A percentile compares a stretch with the other conserved stretches of the same genome.
phyloP scores from a whole-genome alignment of 441 rosid genomes.

The Adansonia grandidieri region DNA sequence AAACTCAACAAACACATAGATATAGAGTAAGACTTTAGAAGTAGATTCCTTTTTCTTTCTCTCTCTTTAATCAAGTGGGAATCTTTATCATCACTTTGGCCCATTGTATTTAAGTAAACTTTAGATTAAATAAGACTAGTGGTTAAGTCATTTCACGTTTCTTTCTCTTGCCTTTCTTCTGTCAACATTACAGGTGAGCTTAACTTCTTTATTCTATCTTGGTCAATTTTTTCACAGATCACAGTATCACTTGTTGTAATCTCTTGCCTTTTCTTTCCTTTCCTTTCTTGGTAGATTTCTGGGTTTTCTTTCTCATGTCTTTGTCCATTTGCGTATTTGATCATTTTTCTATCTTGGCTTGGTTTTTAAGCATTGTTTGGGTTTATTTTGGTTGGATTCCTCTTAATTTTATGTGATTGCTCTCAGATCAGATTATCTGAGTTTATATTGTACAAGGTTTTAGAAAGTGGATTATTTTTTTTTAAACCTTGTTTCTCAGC shows the following conservation, averaged over 20 bases:
- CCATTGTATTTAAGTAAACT: constrained; percentile 30
- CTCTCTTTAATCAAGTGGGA: constrained; percentile 32
- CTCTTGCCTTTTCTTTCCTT: constrained; percentile 18
- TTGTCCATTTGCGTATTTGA: constrained; percentile 32
- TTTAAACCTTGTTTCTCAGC: not conserved
- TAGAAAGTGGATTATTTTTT: constrained; percentile 13
- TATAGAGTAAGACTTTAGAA: not conserved
- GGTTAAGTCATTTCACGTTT: constrained; percentile 45
- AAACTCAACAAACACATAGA: not conserved
- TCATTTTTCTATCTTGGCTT: constrained; percentile 19
- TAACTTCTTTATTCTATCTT: constrained; percentile 13
- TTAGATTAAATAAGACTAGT: constrained; percentile 45
- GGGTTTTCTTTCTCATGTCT: constrained; percentile 26
- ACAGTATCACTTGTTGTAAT: constrained; percentile 25
- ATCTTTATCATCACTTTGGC: constrained; percentile 27
- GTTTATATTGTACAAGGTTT: not conserved
- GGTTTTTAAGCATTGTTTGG: constrained; percentile 28
- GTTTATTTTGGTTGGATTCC: not conserved
- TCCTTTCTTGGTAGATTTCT: constrained; percentile 25
- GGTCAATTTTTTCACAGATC: constrained; percentile 8
- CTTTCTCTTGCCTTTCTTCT: constrained; percentile 25
- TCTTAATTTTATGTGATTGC: not conserved
- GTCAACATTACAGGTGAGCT: constrained; percentile 35
- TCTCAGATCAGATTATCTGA: constrained; percentile 18
- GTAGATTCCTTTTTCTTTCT: not conserved